Evolutionary conservation across 495 filamentous ascomycete species (phyloP).

Genomic region (Aspergillus leporis): DNA sequence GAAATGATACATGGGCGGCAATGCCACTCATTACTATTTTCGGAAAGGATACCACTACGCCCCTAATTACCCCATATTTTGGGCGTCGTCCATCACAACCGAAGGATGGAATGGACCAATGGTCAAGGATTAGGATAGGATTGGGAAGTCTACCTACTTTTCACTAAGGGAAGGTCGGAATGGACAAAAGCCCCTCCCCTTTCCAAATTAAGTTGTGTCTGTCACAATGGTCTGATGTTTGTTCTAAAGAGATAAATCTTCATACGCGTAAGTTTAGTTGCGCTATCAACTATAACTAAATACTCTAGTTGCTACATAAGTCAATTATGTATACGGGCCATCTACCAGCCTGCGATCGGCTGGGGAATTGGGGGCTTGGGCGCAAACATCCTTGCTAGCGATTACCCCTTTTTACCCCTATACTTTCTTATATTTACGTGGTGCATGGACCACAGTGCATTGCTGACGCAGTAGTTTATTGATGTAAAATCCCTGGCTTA

Average conservation of each 20-base stretch:
- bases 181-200: neutral
- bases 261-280: neutral
- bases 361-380: constrained; percentile 16
- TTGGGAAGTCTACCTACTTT: neutral
- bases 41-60: neutral
- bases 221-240: constrained; percentile 3
- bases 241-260: neutral
- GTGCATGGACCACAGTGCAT: neutral
- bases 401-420: constrained; percentile 17
- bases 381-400: constrained; percentile 23
- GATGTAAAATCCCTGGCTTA: neutral
- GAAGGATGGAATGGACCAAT: neutral
- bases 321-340: constrained; percentile 13
- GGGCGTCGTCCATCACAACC: neutral
- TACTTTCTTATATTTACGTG: constrained; percentile 4
- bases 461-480: neutral
- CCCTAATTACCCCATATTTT: constrained; percentile 5
- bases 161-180: neutral
- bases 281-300: constrained; percentile 2
- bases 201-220: neutral
- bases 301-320: neutral
- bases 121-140: neutral
- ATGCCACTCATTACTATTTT: neutral
- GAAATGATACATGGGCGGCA: neutral
- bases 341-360: constrained; percentile 11